Evolutionary conservation across 1,139 yeast genomes (phyloP).

Genomic region (Blastobotrys indianensis): DNA sequence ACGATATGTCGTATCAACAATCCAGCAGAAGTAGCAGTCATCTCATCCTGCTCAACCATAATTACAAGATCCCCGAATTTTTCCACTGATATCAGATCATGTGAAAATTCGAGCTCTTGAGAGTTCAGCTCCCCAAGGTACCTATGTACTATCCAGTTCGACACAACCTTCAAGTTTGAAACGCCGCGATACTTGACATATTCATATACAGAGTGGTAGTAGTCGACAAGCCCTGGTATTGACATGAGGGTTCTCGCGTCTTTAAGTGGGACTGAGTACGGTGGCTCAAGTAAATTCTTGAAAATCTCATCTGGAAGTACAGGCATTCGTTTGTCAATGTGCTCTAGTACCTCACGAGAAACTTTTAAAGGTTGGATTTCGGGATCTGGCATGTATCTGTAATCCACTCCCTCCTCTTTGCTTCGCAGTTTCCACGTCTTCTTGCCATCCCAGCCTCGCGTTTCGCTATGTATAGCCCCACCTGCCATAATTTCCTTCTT

Average conservation of each 20-base stretch:
- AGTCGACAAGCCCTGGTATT: constrained; percentile 42
- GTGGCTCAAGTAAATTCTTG: constrained; percentile 42
- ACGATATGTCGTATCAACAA: constrained; percentile 55
- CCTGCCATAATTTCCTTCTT: constrained; percentile 37
- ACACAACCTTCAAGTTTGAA: constrained; percentile 25
- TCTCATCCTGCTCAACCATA: constrained; percentile 35
- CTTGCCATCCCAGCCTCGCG: constrained; percentile 88
- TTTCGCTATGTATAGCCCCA: constrained; percentile 50
- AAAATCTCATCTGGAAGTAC: constrained; percentile 59
- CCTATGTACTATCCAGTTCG: constrained; percentile 84
- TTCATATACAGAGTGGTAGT: constrained; percentile 46
- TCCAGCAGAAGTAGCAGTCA: constrained; percentile 60
- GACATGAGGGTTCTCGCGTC: constrained; percentile 63
- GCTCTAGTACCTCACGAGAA: constrained; percentile 37
- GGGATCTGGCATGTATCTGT: constrained; percentile 91
- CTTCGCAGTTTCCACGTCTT: constrained; percentile 59
- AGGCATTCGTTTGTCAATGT: constrained; percentile 45
- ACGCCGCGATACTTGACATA: constrained; percentile 22
- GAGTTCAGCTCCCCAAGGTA: constrained; percentile 64
- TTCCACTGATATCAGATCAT: constrained; percentile 28
- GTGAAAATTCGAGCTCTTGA: constrained; percentile 38
- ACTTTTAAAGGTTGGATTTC: constrained; percentile 63
- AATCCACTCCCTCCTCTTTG: constrained; percentile 80
- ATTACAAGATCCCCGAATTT: constrained; percentile 43
- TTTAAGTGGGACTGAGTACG: constrained; percentile 57